Percentiles rank a stretch among this genome's conserved stretches.
Evolutionary conservation across 768 basidiomycete genomes (phyloP).

Genomic region (Tylopilus balloui): DNA sequence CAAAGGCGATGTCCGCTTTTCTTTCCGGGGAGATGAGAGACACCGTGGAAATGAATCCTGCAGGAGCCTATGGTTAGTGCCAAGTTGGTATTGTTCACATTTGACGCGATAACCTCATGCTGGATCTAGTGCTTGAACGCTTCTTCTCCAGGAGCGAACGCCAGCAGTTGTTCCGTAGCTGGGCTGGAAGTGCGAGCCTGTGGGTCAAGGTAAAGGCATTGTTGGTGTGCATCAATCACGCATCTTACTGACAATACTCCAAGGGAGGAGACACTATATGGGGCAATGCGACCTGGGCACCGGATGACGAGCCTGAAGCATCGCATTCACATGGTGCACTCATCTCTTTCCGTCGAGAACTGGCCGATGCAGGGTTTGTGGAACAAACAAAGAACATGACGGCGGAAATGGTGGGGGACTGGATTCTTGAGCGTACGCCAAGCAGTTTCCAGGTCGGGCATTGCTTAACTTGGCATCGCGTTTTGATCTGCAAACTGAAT

Average conservation of each 20-base stretch:
- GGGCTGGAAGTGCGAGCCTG: slow-evolving; percentile 92
- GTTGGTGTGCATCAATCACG: background rate
- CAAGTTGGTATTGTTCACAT: background rate
- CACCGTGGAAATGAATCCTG: slow-evolving; percentile 80
- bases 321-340: slow-evolving; percentile 74
- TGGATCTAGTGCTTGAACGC: slow-evolving; percentile 59
- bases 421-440: slow-evolving; percentile 82
- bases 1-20: slow-evolving; percentile 94
- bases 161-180: slow-evolving; percentile 84
- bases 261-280: slow-evolving; percentile 82
- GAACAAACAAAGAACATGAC: slow-evolving; percentile 62
- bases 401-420: slow-evolving; percentile 63
- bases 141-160: slow-evolving; percentile 92
- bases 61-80: slow-evolving; percentile 64
- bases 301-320: slow-evolving; percentile 62
- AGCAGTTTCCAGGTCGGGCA: slow-evolving; percentile 65
- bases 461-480: slow-evolving; percentile 1
- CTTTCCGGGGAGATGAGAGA: slow-evolving; percentile 95
- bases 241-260: background rate
- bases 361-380: slow-evolving; percentile 3
- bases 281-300: slow-evolving; percentile 72
- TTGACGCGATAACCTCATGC: background rate
- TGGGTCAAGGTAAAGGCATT: slow-evolving; percentile 79
- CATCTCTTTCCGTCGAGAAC: slow-evolving; percentile 64
- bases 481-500: background rate